These are phyloP conservation scores for Thermothelomyces thermophilus DNA, from an alignment of 2,329 filamentous ascomycete genomes.

Conservation along the genomic window DNA sequence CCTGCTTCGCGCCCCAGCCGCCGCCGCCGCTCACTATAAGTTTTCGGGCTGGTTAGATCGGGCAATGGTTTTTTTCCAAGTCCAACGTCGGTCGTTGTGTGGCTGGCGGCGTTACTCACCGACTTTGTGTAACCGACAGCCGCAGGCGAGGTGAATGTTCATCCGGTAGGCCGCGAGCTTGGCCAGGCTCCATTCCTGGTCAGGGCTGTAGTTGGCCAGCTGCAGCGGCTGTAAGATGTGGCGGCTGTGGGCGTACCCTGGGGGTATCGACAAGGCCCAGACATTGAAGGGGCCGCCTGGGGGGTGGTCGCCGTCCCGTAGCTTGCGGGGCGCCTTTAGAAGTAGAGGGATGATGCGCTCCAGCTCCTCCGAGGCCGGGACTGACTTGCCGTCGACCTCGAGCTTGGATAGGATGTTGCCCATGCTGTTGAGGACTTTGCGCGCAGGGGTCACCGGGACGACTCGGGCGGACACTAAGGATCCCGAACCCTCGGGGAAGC, in stretches of 20 bases:
- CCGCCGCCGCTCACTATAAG: slow-evolving; percentile 71
- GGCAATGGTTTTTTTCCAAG: no score
- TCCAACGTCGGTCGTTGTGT: not conserved
- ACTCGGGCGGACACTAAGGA: slow-evolving; percentile 38
- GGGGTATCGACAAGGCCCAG: slow-evolving; percentile 65
- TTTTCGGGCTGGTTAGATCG: not conserved
- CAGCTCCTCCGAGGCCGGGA: slow-evolving; percentile 65
- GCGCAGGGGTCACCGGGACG: slow-evolving; percentile 55
- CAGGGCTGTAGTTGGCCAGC: slow-evolving; percentile 20
- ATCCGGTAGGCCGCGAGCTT: slow-evolving; percentile 27
- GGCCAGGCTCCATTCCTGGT: slow-evolving; percentile 26
- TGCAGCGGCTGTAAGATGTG: slow-evolving; percentile 22
- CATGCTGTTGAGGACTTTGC: slow-evolving; percentile 57
- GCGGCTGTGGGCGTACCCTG: not conserved
- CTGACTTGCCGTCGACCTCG: slow-evolving; percentile 38
- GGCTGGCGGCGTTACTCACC: slow-evolving; percentile 31
- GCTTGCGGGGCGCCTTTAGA: slow-evolving; percentile 37
- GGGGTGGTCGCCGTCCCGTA: slow-evolving; percentile 17
- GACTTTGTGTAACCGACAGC: slow-evolving; percentile 42
- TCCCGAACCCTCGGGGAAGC: not conserved
- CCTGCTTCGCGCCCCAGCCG: slow-evolving; percentile 76
- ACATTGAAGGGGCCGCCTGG: slow-evolving; percentile 49
- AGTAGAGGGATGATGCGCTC: slow-evolving; percentile 57
- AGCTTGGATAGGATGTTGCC: slow-evolving; percentile 73
- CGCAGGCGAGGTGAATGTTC: slow-evolving; percentile 30